These are phyloP conservation scores for Colletotrichum sidae DNA, from an alignment of 2,329 filamentous ascomycete genomes.

Conservation along the genomic window DNA sequence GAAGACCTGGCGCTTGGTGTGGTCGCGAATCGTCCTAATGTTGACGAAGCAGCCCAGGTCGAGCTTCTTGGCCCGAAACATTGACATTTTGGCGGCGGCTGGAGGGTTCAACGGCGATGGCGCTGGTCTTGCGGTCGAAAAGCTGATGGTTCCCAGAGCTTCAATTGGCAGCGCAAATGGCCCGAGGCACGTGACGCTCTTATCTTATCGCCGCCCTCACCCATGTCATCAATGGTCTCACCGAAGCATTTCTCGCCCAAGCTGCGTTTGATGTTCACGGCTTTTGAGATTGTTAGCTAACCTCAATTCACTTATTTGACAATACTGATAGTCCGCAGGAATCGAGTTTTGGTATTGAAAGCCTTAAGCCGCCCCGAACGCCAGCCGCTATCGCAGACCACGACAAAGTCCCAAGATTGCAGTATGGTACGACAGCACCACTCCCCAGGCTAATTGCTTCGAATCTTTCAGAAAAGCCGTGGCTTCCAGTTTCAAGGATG, in stretches of 20 bases:
- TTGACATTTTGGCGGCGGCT: constrained; percentile 71
- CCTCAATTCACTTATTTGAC: background rate
- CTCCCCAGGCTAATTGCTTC: background rate
- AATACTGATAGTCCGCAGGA: background rate
- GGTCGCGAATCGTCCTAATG: constrained; percentile 87
- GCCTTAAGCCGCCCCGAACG: constrained; percentile 24
- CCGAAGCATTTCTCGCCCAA: background rate
- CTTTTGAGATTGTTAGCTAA: too few species aligned
- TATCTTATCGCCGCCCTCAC: constrained; percentile 13
- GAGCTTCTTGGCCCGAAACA: constrained; percentile 91
- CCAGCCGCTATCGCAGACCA: constrained; percentile 29
- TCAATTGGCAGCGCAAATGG: constrained; percentile 1
- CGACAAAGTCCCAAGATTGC: constrained; percentile 22
- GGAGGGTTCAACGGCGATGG: constrained; percentile 9
- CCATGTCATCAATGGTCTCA: constrained; percentile 7
- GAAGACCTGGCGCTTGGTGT: constrained; percentile 96
- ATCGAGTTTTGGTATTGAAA: constrained; percentile 33
- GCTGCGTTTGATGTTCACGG: background rate
- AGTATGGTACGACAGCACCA: constrained; percentile 28
- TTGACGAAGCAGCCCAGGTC: constrained; percentile 92
- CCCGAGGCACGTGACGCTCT: constrained; percentile 8
- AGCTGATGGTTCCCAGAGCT: constrained; percentile 19
- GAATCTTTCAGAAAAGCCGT: constrained; percentile 3
- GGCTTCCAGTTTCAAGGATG: constrained; percentile 5
- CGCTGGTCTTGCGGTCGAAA: constrained; percentile 6